phyloP scores from a whole-genome alignment of 2,329 filamentous ascomycete species.

The Phialophora chinensis region DNA sequence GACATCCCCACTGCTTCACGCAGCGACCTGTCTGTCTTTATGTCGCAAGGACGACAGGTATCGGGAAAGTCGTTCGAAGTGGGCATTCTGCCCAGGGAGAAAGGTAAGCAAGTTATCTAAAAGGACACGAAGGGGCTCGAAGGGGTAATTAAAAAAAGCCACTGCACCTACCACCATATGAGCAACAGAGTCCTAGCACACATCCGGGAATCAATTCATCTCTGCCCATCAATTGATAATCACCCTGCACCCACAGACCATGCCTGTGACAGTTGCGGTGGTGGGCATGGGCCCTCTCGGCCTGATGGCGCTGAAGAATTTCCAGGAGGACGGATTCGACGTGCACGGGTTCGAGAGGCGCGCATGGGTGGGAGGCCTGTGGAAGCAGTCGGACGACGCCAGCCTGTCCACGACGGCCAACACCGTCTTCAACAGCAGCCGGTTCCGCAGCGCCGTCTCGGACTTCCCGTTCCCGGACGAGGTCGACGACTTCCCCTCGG shows the following conservation, averaged over 20 bases:
- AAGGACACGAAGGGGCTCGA: too few species aligned
- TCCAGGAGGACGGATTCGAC: conserved; percentile 54
- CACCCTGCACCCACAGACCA: not conserved
- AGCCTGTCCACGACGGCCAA: conserved; percentile 45
- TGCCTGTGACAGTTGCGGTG: conserved; percentile 25
- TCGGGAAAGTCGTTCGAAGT: too few species aligned
- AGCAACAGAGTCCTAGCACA: not conserved
- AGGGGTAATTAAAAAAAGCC: too few species aligned
- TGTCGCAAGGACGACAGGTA: too few species aligned
- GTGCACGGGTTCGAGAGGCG: conserved; percentile 50
- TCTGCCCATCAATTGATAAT: too few species aligned
- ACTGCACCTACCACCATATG: too few species aligned
- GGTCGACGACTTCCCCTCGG: conserved; percentile 41
- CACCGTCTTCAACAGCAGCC: conserved; percentile 47
- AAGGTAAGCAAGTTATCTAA: too few species aligned
- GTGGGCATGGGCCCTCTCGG: conserved; percentile 28
- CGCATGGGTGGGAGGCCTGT: conserved; percentile 52
- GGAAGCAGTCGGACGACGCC: conserved; percentile 50
- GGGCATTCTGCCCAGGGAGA: too few species aligned
- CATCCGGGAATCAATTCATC: not conserved
- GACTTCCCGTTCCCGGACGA: conserved; percentile 54
- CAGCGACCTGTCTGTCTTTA: too few species aligned
- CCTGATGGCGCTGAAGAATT: conserved; percentile 45
- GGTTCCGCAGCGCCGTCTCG: conserved; percentile 49
- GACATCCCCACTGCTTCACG: too few species aligned